phyloP scores from a whole-genome alignment of 2,329 filamentous ascomycete genomes.

The Alternaria triticina region DNA sequence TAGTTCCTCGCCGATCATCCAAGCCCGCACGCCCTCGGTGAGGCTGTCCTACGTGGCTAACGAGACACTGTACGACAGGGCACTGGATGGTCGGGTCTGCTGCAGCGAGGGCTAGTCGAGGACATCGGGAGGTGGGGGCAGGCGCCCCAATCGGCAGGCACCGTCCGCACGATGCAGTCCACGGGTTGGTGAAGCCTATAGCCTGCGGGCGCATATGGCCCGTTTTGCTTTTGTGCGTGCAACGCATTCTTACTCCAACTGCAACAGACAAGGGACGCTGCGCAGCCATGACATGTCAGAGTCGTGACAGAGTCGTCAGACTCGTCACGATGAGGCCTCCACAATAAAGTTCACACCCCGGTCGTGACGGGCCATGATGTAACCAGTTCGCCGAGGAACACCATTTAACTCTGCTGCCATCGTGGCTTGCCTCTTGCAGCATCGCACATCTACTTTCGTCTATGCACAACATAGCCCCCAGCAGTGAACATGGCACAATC shows the following conservation, averaged over 20 bases:
- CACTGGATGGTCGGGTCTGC: not conserved
- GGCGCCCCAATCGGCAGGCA: conserved; percentile 21
- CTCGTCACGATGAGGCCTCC: conserved; percentile 8
- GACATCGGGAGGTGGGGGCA: not conserved
- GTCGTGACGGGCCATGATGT: conserved; percentile 32
- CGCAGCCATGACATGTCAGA: conserved; percentile 9
- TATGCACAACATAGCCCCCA: conserved; percentile 17
- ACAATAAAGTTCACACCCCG: conserved; percentile 6
- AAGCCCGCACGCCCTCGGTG: conserved; percentile 3
- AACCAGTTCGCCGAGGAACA: conserved; percentile 36
- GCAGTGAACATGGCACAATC: conserved; percentile 39
- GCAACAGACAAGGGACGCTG: conserved; percentile 20
- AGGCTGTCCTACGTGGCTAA: conserved; percentile 1
- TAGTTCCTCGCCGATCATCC: conserved; percentile 31
- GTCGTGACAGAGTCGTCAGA: not conserved
- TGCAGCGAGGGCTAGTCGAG: not conserved
- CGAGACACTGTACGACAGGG: not conserved
- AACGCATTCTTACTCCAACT: conserved; percentile 15
- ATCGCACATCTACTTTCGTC: conserved; percentile 30
- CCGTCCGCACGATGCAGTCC: not conserved
- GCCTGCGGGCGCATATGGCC: not conserved
- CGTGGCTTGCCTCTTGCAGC: conserved; percentile 28
- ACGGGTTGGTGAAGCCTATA: not conserved
- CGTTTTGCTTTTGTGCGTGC: conserved; percentile 25
- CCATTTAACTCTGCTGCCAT: conserved; percentile 24